These are phyloP conservation scores for Entomortierella lignicola DNA, from an alignment of 192 early-diverging fungal species.

Conservation along the genomic window DNA sequence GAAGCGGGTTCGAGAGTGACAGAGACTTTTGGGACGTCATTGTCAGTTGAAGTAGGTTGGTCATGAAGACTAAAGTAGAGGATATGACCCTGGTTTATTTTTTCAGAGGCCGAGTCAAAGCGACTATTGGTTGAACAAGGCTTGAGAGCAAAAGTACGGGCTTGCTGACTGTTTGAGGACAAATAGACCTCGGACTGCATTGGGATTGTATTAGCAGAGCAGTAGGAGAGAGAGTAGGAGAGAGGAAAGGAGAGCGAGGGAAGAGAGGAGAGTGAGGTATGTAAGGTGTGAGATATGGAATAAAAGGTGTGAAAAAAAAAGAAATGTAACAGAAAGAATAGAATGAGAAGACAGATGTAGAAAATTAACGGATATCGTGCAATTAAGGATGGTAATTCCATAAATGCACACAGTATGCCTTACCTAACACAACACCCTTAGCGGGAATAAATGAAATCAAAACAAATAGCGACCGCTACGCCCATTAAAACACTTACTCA, in stretches of 20 bases:
- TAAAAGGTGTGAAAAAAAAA: neutral
- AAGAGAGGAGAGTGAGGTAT: neutral
- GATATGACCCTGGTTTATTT: slow-evolving; percentile 5
- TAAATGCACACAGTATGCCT: too few species aligned
- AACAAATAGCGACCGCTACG: too few species aligned
- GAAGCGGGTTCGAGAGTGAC: slow-evolving; percentile 46
- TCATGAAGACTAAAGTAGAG: slow-evolving; percentile 29
- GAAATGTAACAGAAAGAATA: neutral
- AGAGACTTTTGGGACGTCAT: slow-evolving; percentile 43
- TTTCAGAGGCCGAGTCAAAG: slow-evolving; percentile 9
- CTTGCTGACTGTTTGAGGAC: slow-evolving; percentile 5
- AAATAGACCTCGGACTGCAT: slow-evolving; percentile 53
- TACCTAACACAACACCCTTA: too few species aligned
- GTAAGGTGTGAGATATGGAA: too few species aligned
- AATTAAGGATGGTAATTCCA: neutral
- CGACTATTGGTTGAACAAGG: slow-evolving; percentile 22
- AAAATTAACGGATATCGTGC: neutral
- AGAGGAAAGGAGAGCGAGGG: neutral
- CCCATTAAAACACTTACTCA: too few species aligned
- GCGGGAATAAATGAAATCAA: too few species aligned
- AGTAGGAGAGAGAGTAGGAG: neutral
- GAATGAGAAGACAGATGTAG: neutral
- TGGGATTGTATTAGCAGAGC: neutral
- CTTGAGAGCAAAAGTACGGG: slow-evolving; percentile 34
- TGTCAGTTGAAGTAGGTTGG: slow-evolving; percentile 14